These are phyloP conservation scores for Microsporum canis DNA, from an alignment of 2,329 filamentous ascomycete genomes.

Conservation along the genomic window DNA sequence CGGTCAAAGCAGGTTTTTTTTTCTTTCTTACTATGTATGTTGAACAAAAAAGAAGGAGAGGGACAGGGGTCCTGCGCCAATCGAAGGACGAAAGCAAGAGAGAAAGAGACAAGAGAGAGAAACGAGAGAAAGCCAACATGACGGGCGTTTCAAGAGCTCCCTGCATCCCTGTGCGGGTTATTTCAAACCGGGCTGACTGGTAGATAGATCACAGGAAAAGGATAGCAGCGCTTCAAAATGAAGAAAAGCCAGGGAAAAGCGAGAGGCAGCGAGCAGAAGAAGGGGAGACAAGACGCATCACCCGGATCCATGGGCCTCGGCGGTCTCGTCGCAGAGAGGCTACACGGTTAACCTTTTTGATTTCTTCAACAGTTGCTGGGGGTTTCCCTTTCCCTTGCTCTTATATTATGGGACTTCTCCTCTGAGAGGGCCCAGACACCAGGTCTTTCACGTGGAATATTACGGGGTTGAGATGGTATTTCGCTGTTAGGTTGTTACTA, in stretches of 20 bases:
- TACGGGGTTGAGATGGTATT: neutral
- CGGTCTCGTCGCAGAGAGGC: neutral
- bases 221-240: slow-evolving; percentile 5
- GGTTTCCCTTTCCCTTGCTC: neutral
- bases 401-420: no score
- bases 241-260: neutral
- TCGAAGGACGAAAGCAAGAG: neutral
- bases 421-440: neutral
- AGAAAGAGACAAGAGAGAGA: neutral
- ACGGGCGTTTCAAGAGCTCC: slow-evolving; percentile 3
- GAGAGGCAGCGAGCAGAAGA: neutral
- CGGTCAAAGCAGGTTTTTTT: neutral
- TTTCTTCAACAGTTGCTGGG: neutral
- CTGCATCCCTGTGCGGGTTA: neutral
- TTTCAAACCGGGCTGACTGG: neutral
- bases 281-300: neutral
- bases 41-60: neutral
- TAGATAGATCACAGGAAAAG: neutral
- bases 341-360: neutral
- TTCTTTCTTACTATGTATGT: neutral
- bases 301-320: neutral
- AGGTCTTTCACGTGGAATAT: neutral
- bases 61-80: neutral
- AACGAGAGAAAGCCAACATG: neutral
- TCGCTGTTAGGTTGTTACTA: neutral